A percentile compares a stretch with the other conserved stretches of the same genome.
Conservation (phyloP, 352 stramenopile genomes). For the Pythium aphanidermatum region DNA sequence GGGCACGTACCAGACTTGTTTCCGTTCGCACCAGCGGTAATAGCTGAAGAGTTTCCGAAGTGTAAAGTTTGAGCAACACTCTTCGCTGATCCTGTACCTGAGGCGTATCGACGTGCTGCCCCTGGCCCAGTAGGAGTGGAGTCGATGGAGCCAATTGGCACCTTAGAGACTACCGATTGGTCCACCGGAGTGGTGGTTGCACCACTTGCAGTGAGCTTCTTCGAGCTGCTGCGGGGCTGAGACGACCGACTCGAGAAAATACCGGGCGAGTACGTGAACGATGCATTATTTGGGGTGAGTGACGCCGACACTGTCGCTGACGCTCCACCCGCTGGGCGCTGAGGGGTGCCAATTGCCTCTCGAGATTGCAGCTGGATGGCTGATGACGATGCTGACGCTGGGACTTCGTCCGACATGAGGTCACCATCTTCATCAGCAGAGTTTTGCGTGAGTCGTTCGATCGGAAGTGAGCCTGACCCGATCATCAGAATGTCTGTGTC, state of each 20-base stretch:
- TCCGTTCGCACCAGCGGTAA: too few relatives aligned
- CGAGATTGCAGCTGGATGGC: background rate
- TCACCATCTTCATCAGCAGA: constrained; percentile 25
- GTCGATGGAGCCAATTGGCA: constrained; percentile 41
- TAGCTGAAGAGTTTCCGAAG: too few relatives aligned
- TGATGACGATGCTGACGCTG: constrained; percentile 3
- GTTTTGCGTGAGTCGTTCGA: constrained; percentile 14
- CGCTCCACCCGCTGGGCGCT: background rate
- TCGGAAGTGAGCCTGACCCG: constrained; percentile 17
- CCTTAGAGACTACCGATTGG: constrained; percentile 11
- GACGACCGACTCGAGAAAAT: constrained; percentile 57
- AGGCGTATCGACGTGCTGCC: constrained; percentile 27
- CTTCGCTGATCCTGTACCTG: constrained; percentile 16
- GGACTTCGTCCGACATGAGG: constrained; percentile 36
- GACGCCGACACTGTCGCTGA: background rate
- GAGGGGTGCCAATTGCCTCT: background rate
- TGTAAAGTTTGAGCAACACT: constrained; percentile 39
- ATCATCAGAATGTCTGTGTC: constrained; percentile 29
- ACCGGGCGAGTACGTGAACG: constrained; percentile 46
- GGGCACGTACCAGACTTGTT: background rate
- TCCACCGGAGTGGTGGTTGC: background rate
- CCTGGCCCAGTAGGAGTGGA: constrained; percentile 29
- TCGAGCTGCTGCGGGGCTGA: constrained; percentile 29
- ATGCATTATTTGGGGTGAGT: background rate
- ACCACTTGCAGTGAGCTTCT: constrained; percentile 15